A percentile compares a stretch with the other conserved stretches of the same genome.
phyloP scores from a whole-genome alignment of 2,329 filamentous ascomycete genomes.

The Xylaria sp. region DNA sequence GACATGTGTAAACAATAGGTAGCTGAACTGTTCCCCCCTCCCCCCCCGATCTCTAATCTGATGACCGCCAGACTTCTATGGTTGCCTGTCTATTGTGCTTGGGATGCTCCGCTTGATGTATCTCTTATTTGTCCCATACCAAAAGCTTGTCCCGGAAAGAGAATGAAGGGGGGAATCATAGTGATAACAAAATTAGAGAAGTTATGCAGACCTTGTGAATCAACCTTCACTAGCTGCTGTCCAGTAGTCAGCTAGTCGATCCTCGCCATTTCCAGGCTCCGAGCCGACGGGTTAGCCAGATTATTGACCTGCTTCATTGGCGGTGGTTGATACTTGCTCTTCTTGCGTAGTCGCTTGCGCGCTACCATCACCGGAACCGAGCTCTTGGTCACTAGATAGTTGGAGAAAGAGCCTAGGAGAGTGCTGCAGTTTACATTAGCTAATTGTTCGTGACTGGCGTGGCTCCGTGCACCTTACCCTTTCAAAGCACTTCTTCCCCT shows the following conservation, averaged over 20 bases:
- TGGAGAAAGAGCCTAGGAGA: conserved; percentile 94
- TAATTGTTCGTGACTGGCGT: conserved; percentile 5
- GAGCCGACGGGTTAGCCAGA: conserved; percentile 74
- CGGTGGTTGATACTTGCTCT: conserved; percentile 80
- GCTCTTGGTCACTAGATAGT: conserved; percentile 96
- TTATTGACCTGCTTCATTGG: conserved; percentile 84
- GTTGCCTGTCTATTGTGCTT: conserved; percentile 15
- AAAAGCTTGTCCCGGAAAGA: conserved; percentile 3
- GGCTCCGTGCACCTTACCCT: conserved; percentile 72
- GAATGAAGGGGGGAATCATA: not conserved
- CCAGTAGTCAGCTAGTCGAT: conserved; percentile 66
- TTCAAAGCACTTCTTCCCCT: conserved; percentile 92
- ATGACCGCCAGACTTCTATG: conserved; percentile 3
- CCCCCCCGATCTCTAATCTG: not conserved
- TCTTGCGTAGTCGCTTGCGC: conserved; percentile 86
- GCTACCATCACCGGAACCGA: conserved; percentile 99
- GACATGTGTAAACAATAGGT: conserved; percentile 21
- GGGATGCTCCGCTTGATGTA: not conserved
- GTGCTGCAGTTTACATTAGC: conserved; percentile 67
- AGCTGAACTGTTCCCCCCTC: conserved; percentile 1
- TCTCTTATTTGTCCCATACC: not conserved
- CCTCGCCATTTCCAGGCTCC: conserved; percentile 76
- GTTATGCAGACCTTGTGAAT: conserved; percentile 11
- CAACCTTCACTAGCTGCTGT: conserved; percentile 7
- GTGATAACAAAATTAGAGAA: not conserved